Conservation (phyloP, 371 early-diverging fungal genomes). For the Mortierella polycephala region DNA sequence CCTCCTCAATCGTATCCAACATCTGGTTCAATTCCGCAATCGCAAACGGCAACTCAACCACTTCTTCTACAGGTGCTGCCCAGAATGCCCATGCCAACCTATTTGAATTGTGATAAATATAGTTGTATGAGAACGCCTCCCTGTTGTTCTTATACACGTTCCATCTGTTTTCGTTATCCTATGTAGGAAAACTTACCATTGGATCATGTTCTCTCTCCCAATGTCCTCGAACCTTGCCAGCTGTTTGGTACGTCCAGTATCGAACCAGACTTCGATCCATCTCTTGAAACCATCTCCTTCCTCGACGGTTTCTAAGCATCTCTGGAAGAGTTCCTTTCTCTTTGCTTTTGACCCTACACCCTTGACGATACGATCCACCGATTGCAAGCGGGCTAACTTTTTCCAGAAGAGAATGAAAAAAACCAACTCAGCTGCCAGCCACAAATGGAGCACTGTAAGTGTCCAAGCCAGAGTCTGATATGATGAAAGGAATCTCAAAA, state of each 20-base stretch:
- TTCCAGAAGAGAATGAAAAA: constrained; percentile 65
- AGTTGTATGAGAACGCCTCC: no score
- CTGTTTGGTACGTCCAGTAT: constrained; percentile 41
- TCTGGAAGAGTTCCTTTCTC: constrained; percentile 56
- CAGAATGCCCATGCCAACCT: constrained; percentile 72
- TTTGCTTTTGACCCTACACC: constrained; percentile 52
- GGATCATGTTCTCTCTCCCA: constrained; percentile 60
- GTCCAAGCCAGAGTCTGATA: constrained; percentile 25
- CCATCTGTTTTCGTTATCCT: not conserved
- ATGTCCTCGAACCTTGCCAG: constrained; percentile 58
- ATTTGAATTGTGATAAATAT: not conserved
- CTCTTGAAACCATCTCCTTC: constrained; percentile 57
- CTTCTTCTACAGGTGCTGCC: constrained; percentile 56
- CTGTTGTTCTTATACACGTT: no score
- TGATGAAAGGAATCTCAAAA: constrained; percentile 19
- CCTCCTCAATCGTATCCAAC: constrained; percentile 59
- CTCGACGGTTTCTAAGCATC: constrained; percentile 55
- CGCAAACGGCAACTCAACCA: constrained; percentile 42
- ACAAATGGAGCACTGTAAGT: constrained; percentile 57
- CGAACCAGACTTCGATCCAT: constrained; percentile 67
- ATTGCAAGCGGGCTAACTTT: constrained; percentile 58
- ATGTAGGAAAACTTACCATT: constrained; percentile 57
- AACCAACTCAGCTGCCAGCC: constrained; percentile 64
- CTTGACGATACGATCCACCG: constrained; percentile 40
- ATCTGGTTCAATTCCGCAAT: constrained; percentile 58